Evolutionary conservation across 306 rosid genomes (phyloP).

Genomic region (Mimosa bimucronata): DNA sequence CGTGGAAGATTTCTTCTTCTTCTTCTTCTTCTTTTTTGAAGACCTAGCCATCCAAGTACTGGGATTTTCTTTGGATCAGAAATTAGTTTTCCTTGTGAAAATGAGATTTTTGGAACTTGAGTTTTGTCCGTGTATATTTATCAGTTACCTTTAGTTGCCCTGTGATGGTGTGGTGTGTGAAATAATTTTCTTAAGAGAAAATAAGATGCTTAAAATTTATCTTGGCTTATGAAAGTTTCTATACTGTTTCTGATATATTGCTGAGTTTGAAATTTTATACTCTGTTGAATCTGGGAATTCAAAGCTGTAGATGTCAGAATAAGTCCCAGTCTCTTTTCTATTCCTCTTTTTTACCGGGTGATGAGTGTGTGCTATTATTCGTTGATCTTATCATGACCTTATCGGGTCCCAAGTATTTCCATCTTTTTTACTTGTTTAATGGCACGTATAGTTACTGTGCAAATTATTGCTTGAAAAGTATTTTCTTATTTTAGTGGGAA

Average conservation of each 20-base stretch:
- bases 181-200: conserved; percentile 27
- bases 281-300: conserved; percentile 28
- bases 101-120: conserved; percentile 34
- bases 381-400: conserved; percentile 22
- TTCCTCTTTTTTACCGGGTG: conserved; percentile 17
- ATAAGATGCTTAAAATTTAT: conserved; percentile 31
- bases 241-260: conserved; percentile 19
- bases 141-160: neutral
- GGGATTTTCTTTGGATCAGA: neutral
- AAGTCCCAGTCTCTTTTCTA: conserved; percentile 16
- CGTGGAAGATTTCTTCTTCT: neutral
- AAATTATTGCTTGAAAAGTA: conserved; percentile 30
- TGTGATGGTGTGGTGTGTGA: conserved; percentile 28
- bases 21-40: neutral
- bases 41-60: neutral
- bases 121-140: neutral
- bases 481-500: conserved; percentile 49
- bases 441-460: conserved; percentile 1
- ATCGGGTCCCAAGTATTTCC: conserved; percentile 25
- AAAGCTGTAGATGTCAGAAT: conserved; percentile 23
- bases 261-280: conserved; percentile 26
- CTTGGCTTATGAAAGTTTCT: conserved; percentile 18
- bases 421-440: conserved; percentile 24
- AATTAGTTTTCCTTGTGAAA: neutral
- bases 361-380: conserved; percentile 19